Evolutionary conservation across 139 green algal genomes (phyloP).

Genomic region (Chloropicon primus): DNA sequence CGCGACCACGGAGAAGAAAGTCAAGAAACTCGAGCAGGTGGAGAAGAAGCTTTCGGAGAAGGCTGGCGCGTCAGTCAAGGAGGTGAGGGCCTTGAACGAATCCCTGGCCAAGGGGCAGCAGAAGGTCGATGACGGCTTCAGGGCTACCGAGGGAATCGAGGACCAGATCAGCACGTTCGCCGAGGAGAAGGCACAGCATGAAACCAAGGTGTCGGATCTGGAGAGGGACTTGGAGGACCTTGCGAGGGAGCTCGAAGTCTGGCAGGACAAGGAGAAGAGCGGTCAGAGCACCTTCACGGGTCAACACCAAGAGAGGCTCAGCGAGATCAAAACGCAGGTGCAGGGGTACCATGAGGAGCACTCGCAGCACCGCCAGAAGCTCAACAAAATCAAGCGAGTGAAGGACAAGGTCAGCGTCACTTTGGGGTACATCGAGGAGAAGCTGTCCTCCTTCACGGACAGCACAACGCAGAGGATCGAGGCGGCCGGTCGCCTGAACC

Average conservation of each 20-base stretch:
- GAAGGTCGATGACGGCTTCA: neutral
- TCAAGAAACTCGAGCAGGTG: neutral
- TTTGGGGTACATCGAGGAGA: neutral
- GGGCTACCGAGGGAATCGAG: neutral
- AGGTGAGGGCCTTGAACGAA: constrained; percentile 9
- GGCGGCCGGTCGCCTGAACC: neutral
- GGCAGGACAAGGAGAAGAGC: neutral
- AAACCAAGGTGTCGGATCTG: constrained; percentile 4
- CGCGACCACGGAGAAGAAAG: neutral
- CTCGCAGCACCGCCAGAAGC: neutral
- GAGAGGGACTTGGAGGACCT: constrained; percentile 21
- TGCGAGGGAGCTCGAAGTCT: constrained; percentile 18
- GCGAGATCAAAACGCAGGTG: constrained; percentile 6
- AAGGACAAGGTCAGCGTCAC: neutral
- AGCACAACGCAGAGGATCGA: constrained; percentile 19
- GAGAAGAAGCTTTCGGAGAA: constrained; percentile 2
- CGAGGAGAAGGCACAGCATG: neutral
- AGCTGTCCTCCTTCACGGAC: constrained; percentile 22
- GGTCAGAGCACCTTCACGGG: neutral
- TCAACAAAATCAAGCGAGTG: constrained; percentile 5
- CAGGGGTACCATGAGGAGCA: neutral
- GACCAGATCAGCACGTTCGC: neutral
- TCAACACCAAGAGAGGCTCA: neutral
- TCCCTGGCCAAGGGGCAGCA: neutral
- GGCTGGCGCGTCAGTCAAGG: neutral